A percentile compares a stretch with the other conserved stretches of the same genome.
phyloP scores from a whole-genome alignment of 192 early-diverging fungal species.

The Coemansia sp. region DNA sequence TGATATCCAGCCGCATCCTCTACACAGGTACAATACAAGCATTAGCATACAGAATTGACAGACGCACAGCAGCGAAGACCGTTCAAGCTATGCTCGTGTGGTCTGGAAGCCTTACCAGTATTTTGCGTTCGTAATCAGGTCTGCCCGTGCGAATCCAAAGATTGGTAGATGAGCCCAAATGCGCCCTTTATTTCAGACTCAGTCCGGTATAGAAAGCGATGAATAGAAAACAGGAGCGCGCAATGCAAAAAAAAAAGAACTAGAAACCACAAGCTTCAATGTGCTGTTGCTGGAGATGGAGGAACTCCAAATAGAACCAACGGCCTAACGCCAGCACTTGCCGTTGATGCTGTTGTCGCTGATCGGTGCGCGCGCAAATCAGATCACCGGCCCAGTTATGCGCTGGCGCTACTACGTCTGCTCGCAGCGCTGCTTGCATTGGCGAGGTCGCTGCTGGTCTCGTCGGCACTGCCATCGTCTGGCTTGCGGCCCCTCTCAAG shows the following conservation, averaged over 20 bases:
- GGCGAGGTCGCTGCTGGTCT: neutral
- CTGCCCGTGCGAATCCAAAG: neutral
- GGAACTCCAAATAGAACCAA: neutral
- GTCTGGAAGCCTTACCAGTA: neutral
- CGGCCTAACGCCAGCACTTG: neutral
- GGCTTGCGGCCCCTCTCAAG: conserved; percentile 5
- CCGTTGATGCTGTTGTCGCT: neutral
- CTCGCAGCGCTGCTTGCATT: neutral
- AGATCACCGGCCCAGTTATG: neutral
- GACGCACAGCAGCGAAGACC: neutral
- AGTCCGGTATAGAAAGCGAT: neutral
- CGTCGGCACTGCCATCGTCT: neutral
- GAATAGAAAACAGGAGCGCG: neutral
- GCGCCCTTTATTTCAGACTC: neutral
- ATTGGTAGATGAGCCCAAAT: neutral
- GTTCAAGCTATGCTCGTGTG: neutral
- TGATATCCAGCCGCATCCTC: conserved; percentile 60
- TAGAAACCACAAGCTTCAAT: neutral
- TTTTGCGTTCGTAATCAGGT: neutral
- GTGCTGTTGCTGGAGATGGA: neutral
- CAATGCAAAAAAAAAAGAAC: neutral
- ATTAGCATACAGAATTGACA: neutral
- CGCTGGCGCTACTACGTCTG: neutral
- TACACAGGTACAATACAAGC: conserved; percentile 4
- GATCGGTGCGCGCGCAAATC: neutral